Base-by-base conservation (phyloP, 257 asterid genomes). In the Eucommia ulmoides region DNA sequence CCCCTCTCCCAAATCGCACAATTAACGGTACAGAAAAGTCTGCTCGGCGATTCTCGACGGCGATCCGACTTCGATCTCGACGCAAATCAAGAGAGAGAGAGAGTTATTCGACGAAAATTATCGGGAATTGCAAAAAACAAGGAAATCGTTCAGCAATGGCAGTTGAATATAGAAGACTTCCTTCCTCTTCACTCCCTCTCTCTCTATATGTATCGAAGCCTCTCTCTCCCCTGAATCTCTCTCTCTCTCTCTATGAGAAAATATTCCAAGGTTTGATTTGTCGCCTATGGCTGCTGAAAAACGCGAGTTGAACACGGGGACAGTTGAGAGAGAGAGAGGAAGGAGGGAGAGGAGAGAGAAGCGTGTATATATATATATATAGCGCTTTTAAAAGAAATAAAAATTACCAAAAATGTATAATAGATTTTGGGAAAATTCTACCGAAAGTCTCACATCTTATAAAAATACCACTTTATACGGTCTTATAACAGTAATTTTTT, bases 221-320 rank as follows among this genome's bases (percentile, higher is more conserved):
- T 56, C 63, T 57, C 55, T 55, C 46, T 45, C 50, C 50, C 51
- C 52, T n/a, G n/a, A n/a, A n/a, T n/a, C n/a, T n/a, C n/a, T n/a
- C n/a, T n/a, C n/a, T n/a, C n/a, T n/a, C n/a, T n/a, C n/a, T n/a
- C n/a, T n/a, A n/a, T n/a, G n/a, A n/a, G n/a, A n/a, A n/a, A n/a
- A n/a, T n/a, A n/a, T n/a, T n/a, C n/a, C n/a, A n/a, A n/a, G 63
- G 9, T 64, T 54, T 59, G 75, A 64, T 61, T 65, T 65, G 72
- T 64, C 59, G 58, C 58, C 59, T 72, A 50, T 54, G 61, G 50
- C 74, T 72, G 67, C 77, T 56, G n/a, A 47, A 60, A 26, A 67
- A 82, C 92, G 81, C 93, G 96, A 87, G 82, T 66, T 65, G 77
- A 83, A 83, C 97, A 57, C 97, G 97, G 94, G 67, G 75, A 66